Conservation (phyloP, 805 yeast genomes). For the Pichia deserticola region DNA sequence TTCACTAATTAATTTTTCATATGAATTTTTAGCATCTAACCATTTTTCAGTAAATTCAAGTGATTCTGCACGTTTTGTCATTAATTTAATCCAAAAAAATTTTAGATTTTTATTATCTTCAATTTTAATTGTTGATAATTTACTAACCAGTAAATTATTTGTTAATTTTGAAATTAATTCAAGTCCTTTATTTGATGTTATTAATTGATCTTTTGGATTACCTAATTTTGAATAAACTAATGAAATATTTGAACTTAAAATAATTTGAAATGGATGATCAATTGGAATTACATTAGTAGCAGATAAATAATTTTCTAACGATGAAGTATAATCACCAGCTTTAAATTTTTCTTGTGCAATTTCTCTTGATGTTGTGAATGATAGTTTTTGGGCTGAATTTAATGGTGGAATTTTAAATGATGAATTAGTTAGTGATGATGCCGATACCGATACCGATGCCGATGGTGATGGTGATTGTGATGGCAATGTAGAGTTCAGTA, state of each 20-base stretch:
- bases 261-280: constrained; percentile 56
- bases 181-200: constrained; percentile 42
- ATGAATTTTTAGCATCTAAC: constrained; percentile 52
- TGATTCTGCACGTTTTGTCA: constrained; percentile 72
- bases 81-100: constrained; percentile 68
- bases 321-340: constrained; percentile 73
- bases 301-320: constrained; percentile 53
- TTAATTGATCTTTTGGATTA: constrained; percentile 47
- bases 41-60: constrained; percentile 72
- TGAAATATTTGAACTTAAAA: constrained; percentile 72
- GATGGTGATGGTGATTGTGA: not conserved
- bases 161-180: constrained; percentile 27
- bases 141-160: constrained; percentile 10
- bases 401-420: constrained; percentile 15
- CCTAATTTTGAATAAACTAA: constrained; percentile 63
- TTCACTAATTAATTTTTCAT: constrained; percentile 54
- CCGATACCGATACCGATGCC: not conserved
- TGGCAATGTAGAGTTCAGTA: no score
- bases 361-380: constrained; percentile 40
- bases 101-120: constrained; percentile 50
- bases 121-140: constrained; percentile 22
- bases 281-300: constrained; percentile 46
- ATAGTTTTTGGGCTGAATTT: constrained; percentile 19
- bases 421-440: not conserved
- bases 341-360: constrained; percentile 60